phyloP scores from a whole-genome alignment of 2,329 filamentous ascomycete species.

The Pochonia chlamydosporia region DNA sequence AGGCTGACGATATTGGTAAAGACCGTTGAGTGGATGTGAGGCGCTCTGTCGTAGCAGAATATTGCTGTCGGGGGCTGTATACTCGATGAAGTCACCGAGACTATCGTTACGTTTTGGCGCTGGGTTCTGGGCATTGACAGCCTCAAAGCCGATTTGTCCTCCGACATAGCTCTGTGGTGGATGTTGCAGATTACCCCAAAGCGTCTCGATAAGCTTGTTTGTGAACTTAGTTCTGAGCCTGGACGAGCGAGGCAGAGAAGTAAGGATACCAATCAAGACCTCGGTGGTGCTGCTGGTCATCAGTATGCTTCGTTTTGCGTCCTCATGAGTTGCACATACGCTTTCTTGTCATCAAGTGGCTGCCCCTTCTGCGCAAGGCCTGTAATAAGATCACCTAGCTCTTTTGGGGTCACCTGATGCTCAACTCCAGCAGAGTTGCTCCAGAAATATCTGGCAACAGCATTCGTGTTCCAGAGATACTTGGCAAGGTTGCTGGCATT shows the following conservation, averaged over 20 bases:
- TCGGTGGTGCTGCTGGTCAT: not conserved
- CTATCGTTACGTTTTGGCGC: conserved; percentile 19
- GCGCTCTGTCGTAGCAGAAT: conserved; percentile 25
- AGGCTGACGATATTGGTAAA: conserved; percentile 29
- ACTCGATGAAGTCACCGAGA: conserved; percentile 30
- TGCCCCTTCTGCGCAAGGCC: conserved; percentile 35
- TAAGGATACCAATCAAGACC: conserved; percentile 30
- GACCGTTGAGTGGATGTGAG: conserved; percentile 25
- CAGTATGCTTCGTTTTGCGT: not conserved
- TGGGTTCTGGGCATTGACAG: conserved; percentile 23
- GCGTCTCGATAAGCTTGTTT: conserved; percentile 42
- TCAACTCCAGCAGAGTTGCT: conserved; percentile 23
- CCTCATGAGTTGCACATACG: not conserved
- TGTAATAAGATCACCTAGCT: conserved; percentile 27
- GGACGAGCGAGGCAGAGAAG: conserved; percentile 28
- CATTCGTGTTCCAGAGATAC: conserved; percentile 26
- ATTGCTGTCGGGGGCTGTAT: conserved; percentile 31
- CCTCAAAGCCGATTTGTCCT: conserved; percentile 33
- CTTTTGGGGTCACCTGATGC: conserved; percentile 18
- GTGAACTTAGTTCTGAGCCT: conserved; percentile 32
- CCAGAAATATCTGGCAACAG: conserved; percentile 26
- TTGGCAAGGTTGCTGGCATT: conserved; percentile 28
- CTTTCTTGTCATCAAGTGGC: conserved; percentile 43
- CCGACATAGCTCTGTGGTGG: conserved; percentile 42
- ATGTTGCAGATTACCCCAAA: conserved; percentile 50